Evolutionary conservation across 2,329 filamentous ascomycete genomes (phyloP), one percentile per base, ranked within the genome.

Genomic region (Monilinia fructigena): DNA sequence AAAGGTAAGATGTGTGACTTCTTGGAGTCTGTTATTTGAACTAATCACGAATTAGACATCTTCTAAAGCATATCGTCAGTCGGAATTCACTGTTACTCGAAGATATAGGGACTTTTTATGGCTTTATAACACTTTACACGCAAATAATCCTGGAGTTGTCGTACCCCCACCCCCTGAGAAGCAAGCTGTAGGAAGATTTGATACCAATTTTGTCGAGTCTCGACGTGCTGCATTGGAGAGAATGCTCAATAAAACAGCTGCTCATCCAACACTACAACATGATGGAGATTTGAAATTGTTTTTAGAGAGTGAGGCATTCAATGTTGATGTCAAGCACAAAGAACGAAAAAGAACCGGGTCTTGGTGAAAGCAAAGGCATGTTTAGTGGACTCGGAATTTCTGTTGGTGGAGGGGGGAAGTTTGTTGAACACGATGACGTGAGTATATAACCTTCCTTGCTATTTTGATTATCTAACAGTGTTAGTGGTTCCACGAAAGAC

Each of bases 111-210:
- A 99, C 79, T 99, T 99, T 77, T 82, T 99, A 63, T 99, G 95
- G 95, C 87, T 99, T 38, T 99, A 99, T 78, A 97, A 89, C 72
- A 92, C 93, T 40, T 83, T 99, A 68, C 95, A 98, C 77, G 89
- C 88, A 69, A 99, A 96, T 77, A 97, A 95, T 74, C 95, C 95
- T 0, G 95, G 95, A 66, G 89, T 97, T 48, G 93, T 99, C 40
- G 92, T 99, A 16, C 95, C 95, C 0, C 94, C 95, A 10, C 95
- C 95, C 0, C 95, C 95, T 0, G 95, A 99, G 80, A 99, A 99
- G 82, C 95, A 99, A 80, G 93, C 94, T 10, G 91, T 99, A 66
- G 94, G 94, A 68, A 88, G 95, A 50, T 99, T 99, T 76, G 94
- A 99, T 78, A 91, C 87, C 72, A 96, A 97, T 77, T 99, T 99